A percentile compares a stretch with the other conserved stretches of the same genome.
Conservation (phyloP, 257 asterid genomes). For the Osmanthus fragrans region DNA sequence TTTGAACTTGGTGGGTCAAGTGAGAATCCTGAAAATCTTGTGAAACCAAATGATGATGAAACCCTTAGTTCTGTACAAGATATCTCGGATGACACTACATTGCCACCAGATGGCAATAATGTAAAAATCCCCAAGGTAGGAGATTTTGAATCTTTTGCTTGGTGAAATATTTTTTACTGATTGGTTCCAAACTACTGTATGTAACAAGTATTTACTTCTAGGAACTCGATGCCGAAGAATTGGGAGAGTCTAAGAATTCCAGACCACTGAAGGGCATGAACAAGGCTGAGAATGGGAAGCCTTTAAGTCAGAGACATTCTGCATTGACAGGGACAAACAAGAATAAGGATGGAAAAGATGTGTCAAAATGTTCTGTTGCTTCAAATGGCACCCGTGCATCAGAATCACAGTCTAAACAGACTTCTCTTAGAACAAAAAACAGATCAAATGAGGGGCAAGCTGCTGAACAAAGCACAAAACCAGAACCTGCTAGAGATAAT, state of each 20-base stretch:
- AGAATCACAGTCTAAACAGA: constrained; percentile 30
- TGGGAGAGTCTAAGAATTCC: background rate
- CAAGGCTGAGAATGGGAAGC: constrained; percentile 36
- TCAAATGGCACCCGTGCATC: constrained; percentile 45
- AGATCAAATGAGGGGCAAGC: constrained; percentile 36
- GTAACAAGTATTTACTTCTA: constrained; percentile 1
- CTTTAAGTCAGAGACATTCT: constrained; percentile 22
- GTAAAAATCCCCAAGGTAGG: constrained; percentile 34
- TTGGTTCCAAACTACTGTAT: background rate
- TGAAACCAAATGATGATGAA: constrained; percentile 30
- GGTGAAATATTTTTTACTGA: background rate
- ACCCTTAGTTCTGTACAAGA: constrained; percentile 15
- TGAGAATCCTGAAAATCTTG: constrained; percentile 33
- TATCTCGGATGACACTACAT: constrained; percentile 23
- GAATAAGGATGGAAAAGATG: constrained; percentile 32
- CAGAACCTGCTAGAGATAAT: constrained; percentile 24
- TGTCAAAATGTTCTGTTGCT: constrained; percentile 25
- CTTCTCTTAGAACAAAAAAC: constrained; percentile 27
- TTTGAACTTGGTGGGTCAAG: constrained; percentile 30
- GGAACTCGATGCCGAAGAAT: background rate
- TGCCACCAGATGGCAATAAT: constrained; percentile 36
- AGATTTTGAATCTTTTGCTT: background rate
- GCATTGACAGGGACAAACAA: background rate
- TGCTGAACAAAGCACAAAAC: constrained; percentile 22
- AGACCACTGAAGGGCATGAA: constrained; percentile 13